phyloP scores from a whole-genome alignment of 257 asterid species.

The Solanum chiquidenum region DNA sequence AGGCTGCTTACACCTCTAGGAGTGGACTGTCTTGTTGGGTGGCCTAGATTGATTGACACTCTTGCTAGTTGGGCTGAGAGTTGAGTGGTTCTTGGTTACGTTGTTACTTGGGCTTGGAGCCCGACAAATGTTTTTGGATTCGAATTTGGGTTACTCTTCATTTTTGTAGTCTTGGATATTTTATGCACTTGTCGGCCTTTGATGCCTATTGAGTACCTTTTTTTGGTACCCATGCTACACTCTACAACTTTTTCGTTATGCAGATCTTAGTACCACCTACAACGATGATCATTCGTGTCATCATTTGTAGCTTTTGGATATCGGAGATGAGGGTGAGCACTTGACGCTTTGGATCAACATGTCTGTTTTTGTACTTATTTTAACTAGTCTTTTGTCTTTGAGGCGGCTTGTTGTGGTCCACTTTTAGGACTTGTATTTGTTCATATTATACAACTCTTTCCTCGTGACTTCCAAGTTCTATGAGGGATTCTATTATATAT shows the following conservation, averaged over 20 bases:
- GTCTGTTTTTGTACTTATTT: too few species aligned
- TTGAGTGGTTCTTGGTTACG: neutral
- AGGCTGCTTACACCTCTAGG: neutral
- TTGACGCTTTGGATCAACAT: neutral
- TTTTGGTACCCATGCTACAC: neutral
- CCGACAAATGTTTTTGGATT: too few species aligned
- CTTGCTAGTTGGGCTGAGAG: fast-evolving
- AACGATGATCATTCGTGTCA: neutral
- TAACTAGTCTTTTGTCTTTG: neutral
- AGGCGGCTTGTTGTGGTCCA: neutral
- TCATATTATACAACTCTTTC: too few species aligned
- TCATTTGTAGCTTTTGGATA: neutral
- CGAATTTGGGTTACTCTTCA: too few species aligned
- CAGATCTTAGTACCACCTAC: neutral
- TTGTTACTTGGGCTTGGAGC: too few species aligned
- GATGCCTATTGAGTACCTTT: neutral
- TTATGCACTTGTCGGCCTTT: too few species aligned
- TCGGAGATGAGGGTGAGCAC: neutral
- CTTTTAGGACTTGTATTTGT: neutral
- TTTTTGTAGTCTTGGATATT: too few species aligned
- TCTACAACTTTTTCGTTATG: neutral
- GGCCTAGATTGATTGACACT: too few species aligned
- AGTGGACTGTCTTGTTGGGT: neutral
- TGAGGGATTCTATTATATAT: too few species aligned
- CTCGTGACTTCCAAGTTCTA: neutral